Evolutionary conservation across 208 protist genomes (phyloP), one percentile per base, ranked within the genome.

Genomic region (Trypanosoma brucei): DNA sequence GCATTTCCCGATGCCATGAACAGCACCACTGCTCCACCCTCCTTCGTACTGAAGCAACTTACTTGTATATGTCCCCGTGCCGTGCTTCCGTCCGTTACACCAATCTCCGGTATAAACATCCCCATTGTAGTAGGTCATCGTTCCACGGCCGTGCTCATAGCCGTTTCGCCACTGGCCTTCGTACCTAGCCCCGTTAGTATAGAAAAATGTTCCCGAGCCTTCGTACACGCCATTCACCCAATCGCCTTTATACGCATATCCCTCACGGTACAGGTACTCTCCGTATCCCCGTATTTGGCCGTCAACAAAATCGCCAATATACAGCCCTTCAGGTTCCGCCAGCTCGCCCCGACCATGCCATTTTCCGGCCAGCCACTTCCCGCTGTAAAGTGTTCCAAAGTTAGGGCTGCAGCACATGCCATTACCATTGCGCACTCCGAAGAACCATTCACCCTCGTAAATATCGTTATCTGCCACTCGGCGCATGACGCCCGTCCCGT

Each of bases 401-500:
- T 79, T 73, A 9, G 65, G 53, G 64, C 73, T 81, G 67, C 83
- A 65, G 59, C 81, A 83, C 35, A 71, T 81, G 4, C 91, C 93
- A 34, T 56, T 67, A 33, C 93, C 93, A 59, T 75, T 84, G 48
- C 83, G 85, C 59, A 89, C 70, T 0, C 88, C 88, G 6, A 80
- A 59, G 59, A 91, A 85, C 91, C 93, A 97, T 59, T 90, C 74
- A 44, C 93, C 93, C 57, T 95, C 90, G 68, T 96, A 96, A 11
- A 93, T 36, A 55, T 90, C 84, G 59, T 83, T 81, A 11, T 74
- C 54, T 38, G 55, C 73, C 30, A 67, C 49, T 8, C 85, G 80
- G 1, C 75, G 73, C 61, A 92, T 52, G 40, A 59, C 75, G 30
- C 94, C 93, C 13, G 76, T 86, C 49, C 93, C 93, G 76, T 96